Percentiles rank a stretch among this genome's conserved stretches.
Conservation (phyloP, 805 yeast species). For the Candida broadrunensis region DNA sequence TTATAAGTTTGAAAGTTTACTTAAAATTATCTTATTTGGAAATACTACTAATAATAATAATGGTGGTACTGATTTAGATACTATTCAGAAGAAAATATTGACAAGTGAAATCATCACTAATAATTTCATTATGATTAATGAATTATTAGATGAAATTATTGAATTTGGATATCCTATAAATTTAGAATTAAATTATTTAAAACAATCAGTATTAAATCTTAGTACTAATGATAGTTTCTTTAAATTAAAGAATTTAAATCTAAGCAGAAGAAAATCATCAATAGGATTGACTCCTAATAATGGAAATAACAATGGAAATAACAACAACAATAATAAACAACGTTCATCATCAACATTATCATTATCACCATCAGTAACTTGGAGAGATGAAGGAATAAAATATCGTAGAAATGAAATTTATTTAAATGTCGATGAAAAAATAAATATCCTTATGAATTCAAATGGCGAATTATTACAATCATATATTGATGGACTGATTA, state of each 20-base stretch:
- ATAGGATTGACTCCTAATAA: background rate
- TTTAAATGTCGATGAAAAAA: conserved; percentile 71
- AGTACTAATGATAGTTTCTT: background rate
- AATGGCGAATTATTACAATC: conserved; percentile 64
- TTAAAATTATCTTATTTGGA: conserved; percentile 31
- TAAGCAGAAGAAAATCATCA: background rate
- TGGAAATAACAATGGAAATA: background rate
- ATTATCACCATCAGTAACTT: conserved; percentile 38
- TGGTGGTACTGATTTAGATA: conserved; percentile 4
- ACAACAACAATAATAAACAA: too few relatives aligned
- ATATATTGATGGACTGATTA: conserved; percentile 73
- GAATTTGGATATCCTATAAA: conserved; percentile 78
- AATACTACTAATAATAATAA: background rate
- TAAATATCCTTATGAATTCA: conserved; percentile 66
- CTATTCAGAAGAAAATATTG: conserved; percentile 8
- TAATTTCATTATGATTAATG: conserved; percentile 70
- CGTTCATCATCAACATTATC: too few relatives aligned
- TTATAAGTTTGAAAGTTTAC: conserved; percentile 54
- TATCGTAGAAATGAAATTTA: conserved; percentile 80
- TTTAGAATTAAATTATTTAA: conserved; percentile 45
- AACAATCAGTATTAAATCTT: conserved; percentile 2
- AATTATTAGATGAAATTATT: conserved; percentile 69
- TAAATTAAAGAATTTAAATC: background rate
- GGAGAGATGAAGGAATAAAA: conserved; percentile 71
- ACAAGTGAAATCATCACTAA: conserved; percentile 48